phyloP scores from a whole-genome alignment of 371 early-diverging fungal genomes.

The Mucor sp. region DNA sequence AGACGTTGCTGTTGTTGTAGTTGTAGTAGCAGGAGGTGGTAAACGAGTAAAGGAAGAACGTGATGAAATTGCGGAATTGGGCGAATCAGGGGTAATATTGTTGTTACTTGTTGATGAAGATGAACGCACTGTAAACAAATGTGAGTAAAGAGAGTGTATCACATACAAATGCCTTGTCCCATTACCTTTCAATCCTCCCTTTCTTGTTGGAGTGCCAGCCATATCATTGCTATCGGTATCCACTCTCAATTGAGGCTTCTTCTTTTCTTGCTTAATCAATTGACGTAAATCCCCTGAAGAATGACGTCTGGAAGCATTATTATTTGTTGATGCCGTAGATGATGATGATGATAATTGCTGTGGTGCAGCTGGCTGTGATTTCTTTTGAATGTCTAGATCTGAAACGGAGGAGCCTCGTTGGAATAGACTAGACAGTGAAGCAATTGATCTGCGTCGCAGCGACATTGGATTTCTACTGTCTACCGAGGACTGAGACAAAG shows the following conservation, averaged over 20 bases:
- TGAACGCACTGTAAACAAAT: slow-evolving; percentile 10
- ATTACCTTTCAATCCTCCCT: slow-evolving; percentile 38
- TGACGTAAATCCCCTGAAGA: slow-evolving; percentile 34
- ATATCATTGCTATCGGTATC: slow-evolving; percentile 23
- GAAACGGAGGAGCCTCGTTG: slow-evolving; percentile 18
- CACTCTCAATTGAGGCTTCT: slow-evolving; percentile 33
- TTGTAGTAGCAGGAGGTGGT: slow-evolving; percentile 20
- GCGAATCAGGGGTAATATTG: slow-evolving; percentile 34
- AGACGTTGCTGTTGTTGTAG: background rate
- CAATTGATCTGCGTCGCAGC: slow-evolving; percentile 46
- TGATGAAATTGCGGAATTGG: slow-evolving; percentile 38
- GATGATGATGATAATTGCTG: background rate
- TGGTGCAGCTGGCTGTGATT: background rate
- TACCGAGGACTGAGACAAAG: slow-evolving; percentile 5
- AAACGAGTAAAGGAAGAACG: slow-evolving; percentile 29
- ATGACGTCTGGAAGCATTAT: slow-evolving; percentile 14
- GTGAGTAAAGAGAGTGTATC: background rate
- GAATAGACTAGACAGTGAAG: slow-evolving; percentile 39
- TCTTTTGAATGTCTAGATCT: slow-evolving; percentile 10
- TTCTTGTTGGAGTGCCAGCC: slow-evolving; percentile 6
- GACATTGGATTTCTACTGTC: slow-evolving; percentile 14
- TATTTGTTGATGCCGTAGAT: slow-evolving; percentile 2
- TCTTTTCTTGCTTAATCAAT: slow-evolving; percentile 17
- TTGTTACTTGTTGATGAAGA: slow-evolving; percentile 5
- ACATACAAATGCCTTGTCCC: background rate